Base-by-base conservation (phyloP, 805 yeast species). In the Starmerella ratchasimensis region DNA sequence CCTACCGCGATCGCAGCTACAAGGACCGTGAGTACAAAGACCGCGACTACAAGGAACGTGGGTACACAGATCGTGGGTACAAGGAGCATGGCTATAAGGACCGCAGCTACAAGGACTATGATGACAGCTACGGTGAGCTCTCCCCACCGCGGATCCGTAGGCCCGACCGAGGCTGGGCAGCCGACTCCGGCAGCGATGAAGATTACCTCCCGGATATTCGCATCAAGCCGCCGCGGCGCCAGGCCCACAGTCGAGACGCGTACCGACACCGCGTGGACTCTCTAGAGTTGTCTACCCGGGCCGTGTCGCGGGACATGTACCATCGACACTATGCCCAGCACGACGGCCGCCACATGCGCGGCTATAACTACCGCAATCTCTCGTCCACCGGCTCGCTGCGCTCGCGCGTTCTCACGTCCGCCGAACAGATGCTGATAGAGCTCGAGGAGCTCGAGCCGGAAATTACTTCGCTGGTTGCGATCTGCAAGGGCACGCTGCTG, bases 391-490 rank as follows among this genome's bases (percentile, higher is more conserved):
- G 36, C 3, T 28, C 37, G 8, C 21, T 43, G 17, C 34, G 48
- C 10, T 45, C 47, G 11, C 40, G 38, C 24, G 43, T 39, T 3
- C 33, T 46, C n/a, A 39, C 50, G n/a, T 47, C 52, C 18, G 61
- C 59, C 27, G 62, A 57, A 36, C 37, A 45, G 7, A 48, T 55
- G 45, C 51, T 48, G 6, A 41, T 45, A 34, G 55, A 51, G 19
- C 53, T 59, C 13, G 58, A 51, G 27, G 49, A 38, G 4, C 52
- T 52, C 6, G 56, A 51, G 25, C 46, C 41, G n/a, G 54, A 50
- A 7, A 67, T 77, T 27, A 58, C 67, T 27, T 62, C 59, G 38
- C 59, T 84, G 14, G 94, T 84, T 54, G 71, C 90, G 7, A 15
- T 36, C n/a, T 40, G 43, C 28, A 6, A 40, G 2, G 43, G 40